Evolutionary conservation across 495 filamentous ascomycete species (phyloP), one percentile per base, ranked within the genome.

Genomic region (Penicillium maclennaniae): DNA sequence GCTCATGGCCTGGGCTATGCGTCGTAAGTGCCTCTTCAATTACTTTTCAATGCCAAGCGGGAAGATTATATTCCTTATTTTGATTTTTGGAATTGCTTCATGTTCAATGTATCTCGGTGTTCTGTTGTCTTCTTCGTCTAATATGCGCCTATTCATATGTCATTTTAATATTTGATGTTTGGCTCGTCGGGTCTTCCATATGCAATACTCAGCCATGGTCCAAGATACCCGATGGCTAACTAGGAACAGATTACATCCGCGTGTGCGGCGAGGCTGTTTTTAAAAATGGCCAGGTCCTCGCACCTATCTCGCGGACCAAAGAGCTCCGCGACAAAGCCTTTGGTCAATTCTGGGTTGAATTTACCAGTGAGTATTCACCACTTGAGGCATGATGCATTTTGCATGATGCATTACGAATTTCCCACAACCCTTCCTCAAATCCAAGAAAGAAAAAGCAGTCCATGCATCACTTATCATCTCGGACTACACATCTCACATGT

Each of bases 311-410:
- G 4, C 64, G 69, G 23, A 56, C 68, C 3, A 9, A 26, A 3
- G 51, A 55, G 53, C 54, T 77, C 1, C 72, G 72, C 16, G 71
- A 74, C 39, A 71, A 75, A 56, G 69, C 74, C 7, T 77, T 77
- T 53, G 66, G 68, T 14, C 61, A 60, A 25, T 77, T 77, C 61
- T 77, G 74, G 74, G 48, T 74, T 34, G 63, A 65, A 4, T 73
- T 77, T 39, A 68, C 54, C 45, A 49, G 69, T 73, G 50, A 56
- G 63, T 34, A 34, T 34, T 34, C 31, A 14, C 8, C 31, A 34
- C 31, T 12, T 4, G 2, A 23, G 23, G 23, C 23, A 23, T 23
- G 2, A 5, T 23, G 23, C 23, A 23, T 5, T 5, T 2, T 23
- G 23, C 23, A 5, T 5, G 5, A 23, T 23, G 23, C 23, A 23